A percentile compares a stretch with the other conserved stretches of the same genome.
Conservation (phyloP, 495 filamentous ascomycete species). For the Penicillium psychrofluorescens region DNA sequence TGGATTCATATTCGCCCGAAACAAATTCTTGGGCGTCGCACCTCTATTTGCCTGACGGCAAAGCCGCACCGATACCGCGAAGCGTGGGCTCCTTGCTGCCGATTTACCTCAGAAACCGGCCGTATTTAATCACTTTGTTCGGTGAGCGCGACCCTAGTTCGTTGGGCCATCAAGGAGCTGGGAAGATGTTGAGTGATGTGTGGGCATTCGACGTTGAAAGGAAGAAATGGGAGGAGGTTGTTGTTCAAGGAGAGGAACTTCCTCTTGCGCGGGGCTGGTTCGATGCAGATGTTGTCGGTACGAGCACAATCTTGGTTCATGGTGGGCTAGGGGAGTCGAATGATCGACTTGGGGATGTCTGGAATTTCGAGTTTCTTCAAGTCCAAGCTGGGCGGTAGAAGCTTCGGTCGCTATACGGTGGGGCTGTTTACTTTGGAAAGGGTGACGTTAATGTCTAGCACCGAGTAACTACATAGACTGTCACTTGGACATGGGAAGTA, state of each 20-base stretch:
- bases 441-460: too few species aligned
- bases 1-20: slow-evolving; percentile 48
- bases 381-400: slow-evolving; percentile 6
- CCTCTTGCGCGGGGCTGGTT: slow-evolving; percentile 39
- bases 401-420: not conserved
- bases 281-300: slow-evolving; percentile 25
- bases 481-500: too few species aligned
- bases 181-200: slow-evolving; percentile 62
- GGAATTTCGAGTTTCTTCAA: slow-evolving; percentile 22
- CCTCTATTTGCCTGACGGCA: slow-evolving; percentile 40
- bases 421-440: slow-evolving; percentile 4
- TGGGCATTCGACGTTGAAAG: slow-evolving; percentile 64
- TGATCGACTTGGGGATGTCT: slow-evolving; percentile 38
- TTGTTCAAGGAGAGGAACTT: slow-evolving; percentile 37
- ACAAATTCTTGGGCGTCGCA: slow-evolving; percentile 36
- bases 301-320: slow-evolving; percentile 29
- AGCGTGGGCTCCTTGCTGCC: slow-evolving; percentile 42
- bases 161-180: slow-evolving; percentile 58
- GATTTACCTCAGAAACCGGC: slow-evolving; percentile 41
- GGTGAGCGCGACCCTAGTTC: slow-evolving; percentile 58
- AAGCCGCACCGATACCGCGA: slow-evolving; percentile 20
- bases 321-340: slow-evolving; percentile 42
- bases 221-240: slow-evolving; percentile 45
- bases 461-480: too few species aligned
- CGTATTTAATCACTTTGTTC: slow-evolving; percentile 58